Evolutionary conservation across 768 basidiomycete genomes (phyloP).

Genomic region (Agaricus subrufescens): DNA sequence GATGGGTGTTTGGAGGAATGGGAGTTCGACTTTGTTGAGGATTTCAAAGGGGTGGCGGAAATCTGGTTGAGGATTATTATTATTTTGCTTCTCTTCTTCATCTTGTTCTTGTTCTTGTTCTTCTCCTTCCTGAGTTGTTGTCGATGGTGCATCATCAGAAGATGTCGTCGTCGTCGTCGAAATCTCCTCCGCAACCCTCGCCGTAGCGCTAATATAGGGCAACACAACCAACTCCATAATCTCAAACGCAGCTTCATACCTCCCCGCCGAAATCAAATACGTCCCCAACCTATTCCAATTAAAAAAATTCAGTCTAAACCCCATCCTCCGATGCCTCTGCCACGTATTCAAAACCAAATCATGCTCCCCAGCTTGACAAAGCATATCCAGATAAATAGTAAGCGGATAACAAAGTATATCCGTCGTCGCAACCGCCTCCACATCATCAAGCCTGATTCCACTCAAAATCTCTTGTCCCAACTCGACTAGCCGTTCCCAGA

Average conservation of each 20-base stretch:
- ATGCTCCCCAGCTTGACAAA: constrained; percentile 63
- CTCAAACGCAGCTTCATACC: constrained; percentile 80
- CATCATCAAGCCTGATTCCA: background rate
- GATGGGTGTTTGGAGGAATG: background rate
- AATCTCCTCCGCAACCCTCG: background rate
- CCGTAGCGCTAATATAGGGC: constrained; percentile 30
- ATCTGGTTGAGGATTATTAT: background rate
- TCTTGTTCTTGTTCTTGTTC: background rate
- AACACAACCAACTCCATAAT: constrained; percentile 75
- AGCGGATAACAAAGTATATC: constrained; percentile 71
- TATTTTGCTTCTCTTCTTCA: background rate
- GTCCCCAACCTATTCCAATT: constrained; percentile 89
- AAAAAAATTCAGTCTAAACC: constrained; percentile 78
- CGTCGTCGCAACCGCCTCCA: constrained; percentile 14
- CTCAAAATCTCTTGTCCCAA: constrained; percentile 17
- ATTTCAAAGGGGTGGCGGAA: constrained; percentile 1
- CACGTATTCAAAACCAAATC: constrained; percentile 59
- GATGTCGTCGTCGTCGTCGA: background rate
- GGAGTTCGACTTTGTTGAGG: constrained; percentile 3
- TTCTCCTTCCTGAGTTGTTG: background rate
- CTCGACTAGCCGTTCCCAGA: constrained; percentile 70
- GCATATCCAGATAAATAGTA: constrained; percentile 74
- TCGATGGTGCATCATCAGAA: background rate
- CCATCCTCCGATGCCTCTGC: constrained; percentile 53
- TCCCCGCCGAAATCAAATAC: constrained; percentile 74